Evolutionary conservation across 306 rosid genomes (phyloP).

Genomic region (Elaeagnus macrophylla): DNA sequence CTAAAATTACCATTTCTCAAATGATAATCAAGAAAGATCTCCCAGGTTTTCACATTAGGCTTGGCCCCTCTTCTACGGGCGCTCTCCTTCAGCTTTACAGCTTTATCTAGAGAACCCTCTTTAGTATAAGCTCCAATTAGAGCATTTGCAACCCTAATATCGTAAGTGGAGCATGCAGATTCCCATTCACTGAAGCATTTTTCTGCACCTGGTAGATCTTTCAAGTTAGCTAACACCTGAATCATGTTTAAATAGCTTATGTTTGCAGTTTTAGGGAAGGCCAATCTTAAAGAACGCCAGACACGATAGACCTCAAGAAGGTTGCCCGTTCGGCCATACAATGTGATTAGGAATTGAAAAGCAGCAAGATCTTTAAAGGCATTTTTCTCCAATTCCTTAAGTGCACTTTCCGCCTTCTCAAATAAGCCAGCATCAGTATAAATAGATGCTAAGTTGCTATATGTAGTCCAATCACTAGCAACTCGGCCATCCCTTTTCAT

Average conservation of each 20-base stretch:
- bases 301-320: slow-evolving; percentile 60
- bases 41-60: slow-evolving; percentile 77
- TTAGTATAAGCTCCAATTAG: slow-evolving; percentile 53
- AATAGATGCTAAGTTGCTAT: slow-evolving; percentile 81
- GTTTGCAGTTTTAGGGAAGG: slow-evolving; percentile 69
- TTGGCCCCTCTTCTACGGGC: slow-evolving; percentile 67
- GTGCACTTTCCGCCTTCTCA: slow-evolving; percentile 68
- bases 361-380: slow-evolving; percentile 48
- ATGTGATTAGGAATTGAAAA: slow-evolving; percentile 70
- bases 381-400: slow-evolving; percentile 81
- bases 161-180: slow-evolving; percentile 50
- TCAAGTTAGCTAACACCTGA: slow-evolving; percentile 59
- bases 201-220: slow-evolving; percentile 86
- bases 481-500: slow-evolving; percentile 79
- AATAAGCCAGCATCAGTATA: slow-evolving; percentile 53
- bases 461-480: slow-evolving; percentile 73
- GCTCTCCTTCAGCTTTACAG: slow-evolving; percentile 50
- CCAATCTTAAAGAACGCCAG: slow-evolving; percentile 89
- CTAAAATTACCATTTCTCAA: slow-evolving; percentile 44
- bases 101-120: slow-evolving; percentile 59
- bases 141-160: slow-evolving; percentile 71
- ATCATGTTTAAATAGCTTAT: slow-evolving; percentile 83
- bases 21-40: slow-evolving; percentile 57
- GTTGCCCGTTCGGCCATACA: slow-evolving; percentile 62
- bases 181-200: slow-evolving; percentile 80